Percentiles rank a stretch among this genome's conserved stretches.
These are phyloP conservation scores for Metarhizium robertsii DNA, from an alignment of 2,329 filamentous ascomycete species.

Conservation along the genomic window DNA sequence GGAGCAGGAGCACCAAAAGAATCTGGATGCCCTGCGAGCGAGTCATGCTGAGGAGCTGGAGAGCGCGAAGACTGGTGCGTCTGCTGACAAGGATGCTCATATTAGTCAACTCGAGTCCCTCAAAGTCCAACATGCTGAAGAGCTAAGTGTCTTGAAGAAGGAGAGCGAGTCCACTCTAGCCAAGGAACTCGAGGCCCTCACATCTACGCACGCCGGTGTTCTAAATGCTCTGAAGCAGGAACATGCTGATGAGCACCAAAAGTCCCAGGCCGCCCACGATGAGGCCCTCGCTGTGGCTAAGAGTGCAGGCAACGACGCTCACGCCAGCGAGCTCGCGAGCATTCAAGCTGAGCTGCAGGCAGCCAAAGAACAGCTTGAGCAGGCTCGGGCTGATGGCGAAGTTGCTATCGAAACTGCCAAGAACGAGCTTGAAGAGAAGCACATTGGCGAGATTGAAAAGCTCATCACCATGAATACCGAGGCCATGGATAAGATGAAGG, in stretches of 20 bases:
- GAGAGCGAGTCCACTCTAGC: conserved; percentile 30
- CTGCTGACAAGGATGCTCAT: conserved; percentile 39
- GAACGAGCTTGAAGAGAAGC: conserved; percentile 34
- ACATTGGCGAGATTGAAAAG: conserved; percentile 38
- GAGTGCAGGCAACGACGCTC: conserved; percentile 17
- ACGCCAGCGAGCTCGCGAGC: conserved; percentile 22
- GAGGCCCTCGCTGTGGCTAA: conserved; percentile 21
- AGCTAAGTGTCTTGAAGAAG: conserved; percentile 33
- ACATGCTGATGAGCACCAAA: conserved; percentile 27
- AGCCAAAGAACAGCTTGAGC: conserved; percentile 35
- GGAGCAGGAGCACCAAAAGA: conserved; percentile 42
- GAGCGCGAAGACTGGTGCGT: conserved; percentile 41
- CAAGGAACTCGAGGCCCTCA: conserved; percentile 31
- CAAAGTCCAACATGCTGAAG: conserved; percentile 43
- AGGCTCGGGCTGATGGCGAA: conserved; percentile 31
- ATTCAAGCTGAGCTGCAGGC: conserved; percentile 23
- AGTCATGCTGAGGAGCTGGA: conserved; percentile 52
- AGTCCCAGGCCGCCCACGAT: conserved; percentile 19
- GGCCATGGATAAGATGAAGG: conserved; percentile 30
- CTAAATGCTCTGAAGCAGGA: conserved; percentile 34
- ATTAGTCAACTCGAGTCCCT: conserved; percentile 43
- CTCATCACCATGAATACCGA: conserved; percentile 33
- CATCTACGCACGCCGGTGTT: conserved; percentile 32
- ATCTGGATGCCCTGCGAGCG: conserved; percentile 44
- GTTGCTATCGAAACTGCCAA: conserved; percentile 36